Conservation (phyloP, 257 asterid genomes). For the Forsythia viridissima region DNA sequence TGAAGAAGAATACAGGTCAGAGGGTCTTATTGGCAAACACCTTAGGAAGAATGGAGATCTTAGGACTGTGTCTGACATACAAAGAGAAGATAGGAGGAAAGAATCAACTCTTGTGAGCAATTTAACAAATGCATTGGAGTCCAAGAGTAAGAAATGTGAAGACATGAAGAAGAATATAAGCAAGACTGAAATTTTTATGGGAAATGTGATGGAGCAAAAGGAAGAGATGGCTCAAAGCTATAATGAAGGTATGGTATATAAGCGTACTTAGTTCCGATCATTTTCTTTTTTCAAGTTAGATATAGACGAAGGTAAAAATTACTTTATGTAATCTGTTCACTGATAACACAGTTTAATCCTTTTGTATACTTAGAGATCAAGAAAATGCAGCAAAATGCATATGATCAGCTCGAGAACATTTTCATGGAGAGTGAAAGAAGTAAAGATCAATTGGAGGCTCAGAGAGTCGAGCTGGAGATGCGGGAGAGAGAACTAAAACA, state of each 20-base stretch:
- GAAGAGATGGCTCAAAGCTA: conserved; percentile 57
- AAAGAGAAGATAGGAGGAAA: conserved; percentile 54
- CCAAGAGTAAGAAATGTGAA: conserved; percentile 53
- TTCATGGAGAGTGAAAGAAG: conserved; percentile 53
- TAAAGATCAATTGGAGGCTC: conserved; percentile 54
- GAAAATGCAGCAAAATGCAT: conserved; percentile 55
- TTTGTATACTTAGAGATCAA: conserved; percentile 53
- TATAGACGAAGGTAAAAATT: neutral
- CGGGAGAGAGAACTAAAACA: conserved; percentile 55
- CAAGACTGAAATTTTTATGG: conserved; percentile 51
- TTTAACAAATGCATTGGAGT: conserved; percentile 48
- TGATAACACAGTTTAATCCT: conserved; percentile 10
- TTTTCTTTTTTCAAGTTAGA: conserved; percentile 17
- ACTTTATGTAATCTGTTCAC: neutral
- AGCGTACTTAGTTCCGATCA: conserved; percentile 17
- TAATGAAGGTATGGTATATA: conserved; percentile 54
- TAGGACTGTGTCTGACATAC: conserved; percentile 60
- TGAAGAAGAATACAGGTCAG: conserved; percentile 52
- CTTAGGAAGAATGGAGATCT: conserved; percentile 80
- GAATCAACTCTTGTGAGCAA: conserved; percentile 48
- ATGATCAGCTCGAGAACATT: conserved; percentile 48
- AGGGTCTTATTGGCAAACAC: conserved; percentile 56
- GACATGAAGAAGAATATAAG: conserved; percentile 58
- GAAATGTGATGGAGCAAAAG: conserved; percentile 54
- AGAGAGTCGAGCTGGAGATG: conserved; percentile 46